Conservation (phyloP, 257 asterid genomes). For the Salvia rosmarinus region DNA sequence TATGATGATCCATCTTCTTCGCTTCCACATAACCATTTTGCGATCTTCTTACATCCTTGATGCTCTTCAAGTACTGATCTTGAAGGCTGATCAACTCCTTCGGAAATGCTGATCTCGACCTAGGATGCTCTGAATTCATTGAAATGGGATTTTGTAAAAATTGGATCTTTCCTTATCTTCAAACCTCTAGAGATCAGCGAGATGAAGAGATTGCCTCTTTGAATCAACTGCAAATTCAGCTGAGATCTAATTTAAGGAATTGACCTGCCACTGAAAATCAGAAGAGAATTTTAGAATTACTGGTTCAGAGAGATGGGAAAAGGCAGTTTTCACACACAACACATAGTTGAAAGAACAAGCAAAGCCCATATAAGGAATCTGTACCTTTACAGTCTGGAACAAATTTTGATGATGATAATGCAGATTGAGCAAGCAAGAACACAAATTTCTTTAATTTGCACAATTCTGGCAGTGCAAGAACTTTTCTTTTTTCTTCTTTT, state of each 20-base stretch:
- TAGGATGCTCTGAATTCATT: conserved; percentile 28
- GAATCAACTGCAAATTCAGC: conserved; percentile 1
- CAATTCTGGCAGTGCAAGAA: background rate
- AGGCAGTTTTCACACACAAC: conserved; percentile 1
- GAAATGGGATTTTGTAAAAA: background rate
- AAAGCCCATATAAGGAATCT: background rate
- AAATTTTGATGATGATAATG: conserved; percentile 5
- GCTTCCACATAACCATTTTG: conserved; percentile 7
- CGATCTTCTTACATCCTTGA: conserved; percentile 41
- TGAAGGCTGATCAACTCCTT: conserved; percentile 30
- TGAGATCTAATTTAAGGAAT: no score
- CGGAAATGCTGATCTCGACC: conserved; percentile 29
- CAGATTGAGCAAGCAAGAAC: conserved; percentile 4
- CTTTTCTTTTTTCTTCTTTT: no score
- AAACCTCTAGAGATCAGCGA: background rate
- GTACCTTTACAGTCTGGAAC: conserved; percentile 21
- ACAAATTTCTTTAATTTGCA: background rate
- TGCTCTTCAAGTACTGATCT: conserved; percentile 37
- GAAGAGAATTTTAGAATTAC: conserved; percentile 7
- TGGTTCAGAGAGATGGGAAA: background rate
- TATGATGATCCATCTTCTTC: conserved; percentile 15
- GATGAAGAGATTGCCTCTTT: background rate
- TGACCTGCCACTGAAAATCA: conserved; percentile 20
- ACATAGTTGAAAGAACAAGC: background rate
- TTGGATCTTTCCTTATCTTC: background rate